phyloP scores from a whole-genome alignment of 2,329 filamentous ascomycete species.

The Orbilia ellipsospora region DNA sequence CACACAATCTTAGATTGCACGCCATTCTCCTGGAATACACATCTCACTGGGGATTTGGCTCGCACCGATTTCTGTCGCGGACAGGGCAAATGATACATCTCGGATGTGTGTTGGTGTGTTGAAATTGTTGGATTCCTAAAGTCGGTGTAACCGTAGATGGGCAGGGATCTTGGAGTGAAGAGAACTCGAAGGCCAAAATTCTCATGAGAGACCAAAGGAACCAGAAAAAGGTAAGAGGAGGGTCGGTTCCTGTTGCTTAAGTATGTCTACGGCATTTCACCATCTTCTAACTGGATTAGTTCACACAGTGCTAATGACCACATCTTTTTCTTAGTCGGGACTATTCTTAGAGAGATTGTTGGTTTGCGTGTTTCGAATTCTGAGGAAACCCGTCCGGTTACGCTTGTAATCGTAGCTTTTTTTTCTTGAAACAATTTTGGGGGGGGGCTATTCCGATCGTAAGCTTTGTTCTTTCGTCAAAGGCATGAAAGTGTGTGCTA shows the following conservation, averaged over 20 bases:
- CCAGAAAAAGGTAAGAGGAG: conserved; percentile 13
- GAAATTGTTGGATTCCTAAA: conserved; percentile 27
- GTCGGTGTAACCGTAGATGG: background rate
- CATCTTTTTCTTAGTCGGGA: conserved; percentile 19
- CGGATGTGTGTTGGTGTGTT: conserved; percentile 31
- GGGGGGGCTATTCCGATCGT: no score
- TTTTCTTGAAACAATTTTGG: background rate
- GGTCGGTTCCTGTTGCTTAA: conserved; percentile 23
- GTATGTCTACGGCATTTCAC: conserved; percentile 11
- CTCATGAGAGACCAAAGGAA: conserved; percentile 30
- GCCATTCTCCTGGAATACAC: conserved; percentile 29
- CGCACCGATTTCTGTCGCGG: conserved; percentile 12
- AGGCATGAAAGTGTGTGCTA: background rate
- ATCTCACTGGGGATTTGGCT: conserved; percentile 22
- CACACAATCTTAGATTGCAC: conserved; percentile 49
- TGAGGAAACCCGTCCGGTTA: conserved; percentile 40
- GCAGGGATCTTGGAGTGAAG: background rate
- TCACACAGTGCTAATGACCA: background rate
- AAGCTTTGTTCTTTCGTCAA: background rate
- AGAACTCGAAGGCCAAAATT: conserved; percentile 13
- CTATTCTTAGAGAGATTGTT: conserved; percentile 52
- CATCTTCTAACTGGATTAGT: background rate
- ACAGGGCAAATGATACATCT: conserved; percentile 44
- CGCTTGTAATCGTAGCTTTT: conserved; percentile 20
- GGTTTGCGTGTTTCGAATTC: conserved; percentile 44